These are phyloP conservation scores for Catenaria anguillulae DNA, from an alignment of 371 early-diverging fungal genomes.

Conservation along the genomic window DNA sequence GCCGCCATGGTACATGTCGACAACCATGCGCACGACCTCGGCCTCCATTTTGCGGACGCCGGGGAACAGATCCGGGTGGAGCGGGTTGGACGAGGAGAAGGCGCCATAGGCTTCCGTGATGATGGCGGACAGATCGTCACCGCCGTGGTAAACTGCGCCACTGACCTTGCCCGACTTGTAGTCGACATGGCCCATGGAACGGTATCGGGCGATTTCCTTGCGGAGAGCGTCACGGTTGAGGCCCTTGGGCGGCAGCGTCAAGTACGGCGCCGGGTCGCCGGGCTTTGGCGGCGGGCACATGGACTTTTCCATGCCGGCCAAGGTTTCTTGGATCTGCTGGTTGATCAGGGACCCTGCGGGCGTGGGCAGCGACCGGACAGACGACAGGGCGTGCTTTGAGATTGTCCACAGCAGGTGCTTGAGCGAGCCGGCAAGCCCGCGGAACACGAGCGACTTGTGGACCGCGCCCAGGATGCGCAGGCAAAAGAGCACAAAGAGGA, in stretches of 20 bases:
- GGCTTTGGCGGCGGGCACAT: constrained; percentile 46
- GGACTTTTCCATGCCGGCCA: constrained; percentile 53
- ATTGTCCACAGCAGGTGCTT: constrained; percentile 11
- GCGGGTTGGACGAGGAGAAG: constrained; percentile 71
- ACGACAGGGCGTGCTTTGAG: neutral
- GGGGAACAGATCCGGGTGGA: constrained; percentile 92
- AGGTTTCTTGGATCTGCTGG: constrained; percentile 41
- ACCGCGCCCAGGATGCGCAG: constrained; percentile 14
- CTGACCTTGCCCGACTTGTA: constrained; percentile 79
- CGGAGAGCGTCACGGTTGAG: constrained; percentile 12
- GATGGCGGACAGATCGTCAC: constrained; percentile 53
- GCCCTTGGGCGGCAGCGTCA: constrained; percentile 20
- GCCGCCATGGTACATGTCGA: constrained; percentile 1
- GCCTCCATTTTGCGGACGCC: constrained; percentile 91
- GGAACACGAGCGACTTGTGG: constrained; percentile 12
- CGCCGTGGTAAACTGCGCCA: constrained; percentile 86
- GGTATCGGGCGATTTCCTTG: constrained; percentile 20
- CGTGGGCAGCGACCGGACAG: neutral
- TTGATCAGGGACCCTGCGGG: constrained; percentile 18
- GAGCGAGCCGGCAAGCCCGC: constrained; percentile 11
- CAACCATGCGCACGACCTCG: neutral
- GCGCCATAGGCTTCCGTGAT: constrained; percentile 69
- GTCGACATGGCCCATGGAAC: constrained; percentile 37
- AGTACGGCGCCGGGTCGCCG: constrained; percentile 39
- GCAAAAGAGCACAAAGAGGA: constrained; percentile 13